Conservation (phyloP, 1,284 basidiomycete species). For the Sporisorium exsertum region DNA sequence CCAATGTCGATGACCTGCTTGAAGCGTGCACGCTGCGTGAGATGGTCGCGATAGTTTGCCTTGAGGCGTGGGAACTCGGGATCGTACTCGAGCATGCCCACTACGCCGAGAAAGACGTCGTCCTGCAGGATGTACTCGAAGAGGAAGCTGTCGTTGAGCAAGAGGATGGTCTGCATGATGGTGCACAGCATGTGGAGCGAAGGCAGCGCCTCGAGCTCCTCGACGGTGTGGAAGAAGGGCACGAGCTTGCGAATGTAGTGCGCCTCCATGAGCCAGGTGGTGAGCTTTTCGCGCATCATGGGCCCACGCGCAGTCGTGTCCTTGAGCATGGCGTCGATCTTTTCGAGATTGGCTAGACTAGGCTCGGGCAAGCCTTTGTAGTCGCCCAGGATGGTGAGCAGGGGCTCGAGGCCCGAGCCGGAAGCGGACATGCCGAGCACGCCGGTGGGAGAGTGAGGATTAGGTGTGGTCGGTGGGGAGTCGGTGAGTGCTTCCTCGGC, state of each 20-base stretch:
- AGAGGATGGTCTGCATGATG: constrained; percentile 93
- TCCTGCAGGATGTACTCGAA: constrained; percentile 96
- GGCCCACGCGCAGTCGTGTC: constrained; percentile 68
- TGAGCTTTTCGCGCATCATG: constrained; percentile 79
- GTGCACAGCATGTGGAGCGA: constrained; percentile 90
- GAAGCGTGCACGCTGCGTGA: constrained; percentile 83
- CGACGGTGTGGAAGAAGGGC: constrained; percentile 84
- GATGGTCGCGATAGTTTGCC: constrained; percentile 94
- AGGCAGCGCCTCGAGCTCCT: constrained; percentile 88
- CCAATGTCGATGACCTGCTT: constrained; percentile 66
- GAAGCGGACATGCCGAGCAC: constrained; percentile 52
- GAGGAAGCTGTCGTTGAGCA: constrained; percentile 93
- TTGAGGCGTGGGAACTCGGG: constrained; percentile 95
- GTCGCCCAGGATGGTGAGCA: constrained; percentile 44
- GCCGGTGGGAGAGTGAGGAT: constrained; percentile 42
- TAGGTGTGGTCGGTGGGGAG: constrained; percentile 50
- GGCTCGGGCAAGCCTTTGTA: constrained; percentile 68
- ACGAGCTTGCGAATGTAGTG: constrained; percentile 89
- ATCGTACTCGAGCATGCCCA: constrained; percentile 98
- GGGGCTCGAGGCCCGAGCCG: constrained; percentile 39
- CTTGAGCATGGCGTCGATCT: constrained; percentile 66
- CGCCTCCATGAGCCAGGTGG: constrained; percentile 75
- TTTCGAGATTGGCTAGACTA: constrained; percentile 64
- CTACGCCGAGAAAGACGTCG: constrained; percentile 88
- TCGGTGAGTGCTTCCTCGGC: constrained; percentile 53